Evolutionary conservation across 2,329 filamentous ascomycete genomes (phyloP).

Genomic region (Nemania serpens): DNA sequence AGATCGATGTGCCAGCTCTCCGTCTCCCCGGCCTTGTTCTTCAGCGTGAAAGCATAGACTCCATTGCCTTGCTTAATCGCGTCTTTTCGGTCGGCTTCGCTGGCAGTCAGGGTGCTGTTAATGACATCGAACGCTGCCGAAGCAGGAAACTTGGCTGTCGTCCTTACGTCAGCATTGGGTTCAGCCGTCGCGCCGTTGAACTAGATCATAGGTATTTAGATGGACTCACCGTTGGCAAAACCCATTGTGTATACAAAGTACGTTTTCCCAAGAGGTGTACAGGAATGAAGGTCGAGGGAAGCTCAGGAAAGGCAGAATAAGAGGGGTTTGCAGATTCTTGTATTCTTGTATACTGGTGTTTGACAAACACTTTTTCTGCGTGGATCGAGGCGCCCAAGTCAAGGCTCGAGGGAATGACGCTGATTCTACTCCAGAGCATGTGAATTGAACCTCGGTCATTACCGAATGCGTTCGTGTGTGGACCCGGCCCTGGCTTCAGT

Average conservation of each 20-base stretch:
- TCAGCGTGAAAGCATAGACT: slow-evolving; percentile 89
- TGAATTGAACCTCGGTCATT: slow-evolving; percentile 41
- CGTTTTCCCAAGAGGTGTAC: slow-evolving; percentile 1
- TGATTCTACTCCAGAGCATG: slow-evolving; percentile 35
- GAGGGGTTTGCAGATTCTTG: slow-evolving; percentile 23
- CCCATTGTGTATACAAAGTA: slow-evolving; percentile 58
- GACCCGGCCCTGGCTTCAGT: slow-evolving; percentile 3
- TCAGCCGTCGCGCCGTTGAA: slow-evolving; percentile 6
- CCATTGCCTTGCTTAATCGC: slow-evolving; percentile 88
- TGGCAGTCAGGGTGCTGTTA: slow-evolving; percentile 69
- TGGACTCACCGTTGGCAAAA: slow-evolving; percentile 72
- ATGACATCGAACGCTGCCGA: slow-evolving; percentile 92
- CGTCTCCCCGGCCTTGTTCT: slow-evolving; percentile 80
- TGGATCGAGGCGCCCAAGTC: slow-evolving; percentile 31
- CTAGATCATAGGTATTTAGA: not conserved
- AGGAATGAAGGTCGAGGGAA: slow-evolving; percentile 4
- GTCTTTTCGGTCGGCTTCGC: slow-evolving; percentile 74
- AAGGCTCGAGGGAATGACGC: slow-evolving; percentile 34
- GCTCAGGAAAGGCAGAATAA: not conserved
- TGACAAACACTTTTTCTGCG: slow-evolving; percentile 9
- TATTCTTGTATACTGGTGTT: slow-evolving; percentile 25
- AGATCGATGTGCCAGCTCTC: slow-evolving; percentile 95
- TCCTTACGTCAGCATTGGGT: slow-evolving; percentile 8
- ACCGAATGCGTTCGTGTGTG: slow-evolving; percentile 34
- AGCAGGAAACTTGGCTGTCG: slow-evolving; percentile 78